These are phyloP conservation scores for Rubus parviflorus DNA, from an alignment of 306 rosid species.

Conservation along the genomic window DNA sequence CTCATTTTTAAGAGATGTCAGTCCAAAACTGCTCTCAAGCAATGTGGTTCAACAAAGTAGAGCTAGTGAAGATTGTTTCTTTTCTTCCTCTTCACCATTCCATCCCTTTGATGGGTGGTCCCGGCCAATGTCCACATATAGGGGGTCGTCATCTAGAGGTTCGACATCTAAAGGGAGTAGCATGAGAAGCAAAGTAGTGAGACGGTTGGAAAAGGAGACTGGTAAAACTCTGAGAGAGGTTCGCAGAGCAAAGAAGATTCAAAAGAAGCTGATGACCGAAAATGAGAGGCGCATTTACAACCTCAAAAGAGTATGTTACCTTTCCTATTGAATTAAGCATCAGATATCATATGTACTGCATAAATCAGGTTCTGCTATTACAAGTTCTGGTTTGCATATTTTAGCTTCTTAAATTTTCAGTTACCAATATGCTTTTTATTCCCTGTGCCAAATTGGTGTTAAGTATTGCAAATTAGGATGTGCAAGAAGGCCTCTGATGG, in stretches of 20 bases:
- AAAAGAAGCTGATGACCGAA: conserved; percentile 93
- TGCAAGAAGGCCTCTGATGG: not conserved
- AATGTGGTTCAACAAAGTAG: conserved; percentile 33
- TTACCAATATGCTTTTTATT: not conserved
- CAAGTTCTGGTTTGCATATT: conserved; percentile 7
- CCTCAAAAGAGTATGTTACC: conserved; percentile 77
- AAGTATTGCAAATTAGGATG: not conserved
- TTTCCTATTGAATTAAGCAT: not conserved
- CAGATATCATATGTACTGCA: conserved; percentile 5
- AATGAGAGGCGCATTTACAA: conserved; percentile 85
- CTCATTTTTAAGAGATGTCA: conserved; percentile 33
- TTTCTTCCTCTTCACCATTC: conserved; percentile 33
- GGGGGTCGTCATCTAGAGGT: conserved; percentile 48
- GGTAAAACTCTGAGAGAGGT: conserved; percentile 90
- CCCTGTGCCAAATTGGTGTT: not conserved
- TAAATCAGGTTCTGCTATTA: conserved; percentile 12
- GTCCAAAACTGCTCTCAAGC: conserved; percentile 35
- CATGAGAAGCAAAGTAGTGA: conserved; percentile 94
- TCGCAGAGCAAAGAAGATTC: conserved; percentile 77
- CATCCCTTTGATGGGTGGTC: conserved; percentile 48
- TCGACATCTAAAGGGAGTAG: conserved; percentile 77
- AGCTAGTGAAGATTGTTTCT: conserved; percentile 27
- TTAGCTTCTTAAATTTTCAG: not conserved
- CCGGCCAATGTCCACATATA: conserved; percentile 65
- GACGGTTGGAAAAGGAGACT: conserved; percentile 82